Percentiles rank a stretch among this genome's conserved stretches.
Conservation (phyloP, 257 asterid genomes). For the Henckelia pumila region DNA sequence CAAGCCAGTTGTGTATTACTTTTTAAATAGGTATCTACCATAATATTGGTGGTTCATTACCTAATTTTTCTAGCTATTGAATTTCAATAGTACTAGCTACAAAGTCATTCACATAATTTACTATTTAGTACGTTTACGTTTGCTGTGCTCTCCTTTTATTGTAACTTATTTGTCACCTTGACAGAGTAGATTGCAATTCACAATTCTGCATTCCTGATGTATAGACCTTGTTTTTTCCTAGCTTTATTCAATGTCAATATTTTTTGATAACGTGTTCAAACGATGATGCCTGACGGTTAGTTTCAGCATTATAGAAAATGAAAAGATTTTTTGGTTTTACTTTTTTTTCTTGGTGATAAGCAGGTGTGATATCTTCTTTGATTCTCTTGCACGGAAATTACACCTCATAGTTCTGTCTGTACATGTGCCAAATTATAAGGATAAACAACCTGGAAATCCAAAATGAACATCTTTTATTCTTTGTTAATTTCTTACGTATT, state of each 20-base stretch:
- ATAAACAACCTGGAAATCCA: neutral
- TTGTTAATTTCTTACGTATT: neutral
- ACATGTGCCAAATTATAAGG: neutral
- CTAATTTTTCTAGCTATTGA: constrained; percentile 13
- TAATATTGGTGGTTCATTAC: neutral
- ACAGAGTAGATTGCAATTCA: neutral
- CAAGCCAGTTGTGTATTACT: constrained; percentile 81
- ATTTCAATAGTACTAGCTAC: constrained; percentile 13
- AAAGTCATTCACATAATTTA: constrained; percentile 5
- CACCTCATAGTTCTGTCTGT: neutral
- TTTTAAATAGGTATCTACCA: constrained; percentile 67
- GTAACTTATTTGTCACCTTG: neutral
- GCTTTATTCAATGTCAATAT: neutral
- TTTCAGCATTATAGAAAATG: neutral
- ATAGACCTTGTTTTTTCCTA: neutral
- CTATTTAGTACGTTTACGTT: neutral
- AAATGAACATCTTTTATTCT: constrained; percentile 3
- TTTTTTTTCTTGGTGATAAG: constrained; percentile 4
- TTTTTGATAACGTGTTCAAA: neutral
- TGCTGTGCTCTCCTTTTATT: neutral
- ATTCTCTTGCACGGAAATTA: neutral
- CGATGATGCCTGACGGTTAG: neutral
- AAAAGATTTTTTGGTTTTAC: constrained; percentile 1
- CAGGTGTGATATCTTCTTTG: constrained; percentile 8
- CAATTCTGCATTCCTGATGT: neutral